Evolutionary conservation across 495 filamentous ascomycete genomes (phyloP), one percentile per base, ranked within the genome.

Genomic region (Clavariopsis aquatica): DNA sequence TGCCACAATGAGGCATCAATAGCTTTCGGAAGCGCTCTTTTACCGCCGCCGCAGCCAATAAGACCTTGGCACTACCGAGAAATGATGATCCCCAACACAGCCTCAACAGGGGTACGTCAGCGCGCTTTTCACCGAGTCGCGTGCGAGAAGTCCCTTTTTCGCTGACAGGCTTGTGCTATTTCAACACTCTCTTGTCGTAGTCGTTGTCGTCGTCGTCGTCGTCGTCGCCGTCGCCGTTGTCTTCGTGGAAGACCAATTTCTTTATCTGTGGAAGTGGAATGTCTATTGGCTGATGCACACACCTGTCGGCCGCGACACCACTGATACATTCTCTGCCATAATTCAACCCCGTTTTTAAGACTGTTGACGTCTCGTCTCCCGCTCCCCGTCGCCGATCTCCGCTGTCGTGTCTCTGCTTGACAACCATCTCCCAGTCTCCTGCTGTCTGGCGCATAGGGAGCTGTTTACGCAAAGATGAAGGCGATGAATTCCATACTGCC

Each of bases 401-500:
- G 28, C 28, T 53, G 15, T 53, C 20, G 29, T 31, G 23, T 53
- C 24, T 2, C 47, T 45, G 47, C 15, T 47, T 41, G 31, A 7
- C 41, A 22, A 17, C 38, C 7, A 19, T 56, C 38, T 22, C 29
- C 6, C 23, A 12, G 2, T 57, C 27, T 29, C 15, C 5, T 49
- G 19, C 45, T 13, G 24, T 45, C 43, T 13, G 1, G 8, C 3
- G 24, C 34, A 41, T n/a, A 19, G 45, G 52, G 9, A 19, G 54
- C 20, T 29, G 13, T 45, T n/a, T 3, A 43, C 13, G 24, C 55
- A 20, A 36, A 23, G 15, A 70, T 70, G 67, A 60, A 28, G 23
- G 8, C 51, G 8, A n/a, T 66, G 38, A 66, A 69, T 38, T 64
- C 34, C 56, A 13, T 52, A 9, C 17, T 72, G 49, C 71, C 73